Conservation (phyloP, 2,329 filamentous ascomycete species). For the Peltaster fructicola region DNA sequence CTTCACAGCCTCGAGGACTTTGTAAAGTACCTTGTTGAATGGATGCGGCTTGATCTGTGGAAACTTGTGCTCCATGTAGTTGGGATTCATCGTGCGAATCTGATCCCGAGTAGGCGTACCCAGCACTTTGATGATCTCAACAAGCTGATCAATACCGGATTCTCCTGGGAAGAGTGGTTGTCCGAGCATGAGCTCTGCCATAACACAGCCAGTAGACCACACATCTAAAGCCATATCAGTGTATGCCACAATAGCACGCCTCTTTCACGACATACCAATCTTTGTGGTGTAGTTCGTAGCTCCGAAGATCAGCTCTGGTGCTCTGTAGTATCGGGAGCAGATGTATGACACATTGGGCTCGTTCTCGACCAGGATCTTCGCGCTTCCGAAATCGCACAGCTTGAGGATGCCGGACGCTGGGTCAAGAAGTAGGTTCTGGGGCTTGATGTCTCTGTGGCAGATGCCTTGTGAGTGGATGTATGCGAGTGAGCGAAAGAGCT, state of each 20-base stretch:
- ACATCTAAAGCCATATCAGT: conserved; percentile 53
- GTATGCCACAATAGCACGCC: not conserved
- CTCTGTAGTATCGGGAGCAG: conserved; percentile 96
- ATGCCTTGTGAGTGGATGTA: conserved; percentile 99
- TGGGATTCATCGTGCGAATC: conserved; percentile 99
- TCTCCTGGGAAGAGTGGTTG: conserved; percentile 96
- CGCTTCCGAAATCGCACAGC: conserved; percentile 96
- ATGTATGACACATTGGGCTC: conserved; percentile 99
- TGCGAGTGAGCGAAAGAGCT: conserved; percentile 92
- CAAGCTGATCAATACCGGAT: conserved; percentile 93
- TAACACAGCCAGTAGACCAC: conserved; percentile 97
- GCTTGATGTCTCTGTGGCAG: conserved; percentile 98
- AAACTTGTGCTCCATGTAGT: conserved; percentile 99
- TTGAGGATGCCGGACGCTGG: conserved; percentile 83
- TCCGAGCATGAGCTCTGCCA: conserved; percentile 97
- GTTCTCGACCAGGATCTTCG: conserved; percentile 95
- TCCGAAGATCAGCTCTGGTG: conserved; percentile 93
- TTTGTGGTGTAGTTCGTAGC: conserved; percentile 99
- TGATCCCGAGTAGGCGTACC: conserved; percentile 94
- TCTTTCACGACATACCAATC: conserved; percentile 54
- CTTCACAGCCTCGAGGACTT: not conserved
- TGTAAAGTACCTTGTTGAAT: conserved; percentile 60
- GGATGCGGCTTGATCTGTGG: conserved; percentile 99
- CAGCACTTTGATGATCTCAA: conserved; percentile 98
- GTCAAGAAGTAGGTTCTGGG: conserved; percentile 89